Evolutionary conservation across 2,329 filamentous ascomycete species (phyloP).

Genomic region (Botrytis elliptica): DNA sequence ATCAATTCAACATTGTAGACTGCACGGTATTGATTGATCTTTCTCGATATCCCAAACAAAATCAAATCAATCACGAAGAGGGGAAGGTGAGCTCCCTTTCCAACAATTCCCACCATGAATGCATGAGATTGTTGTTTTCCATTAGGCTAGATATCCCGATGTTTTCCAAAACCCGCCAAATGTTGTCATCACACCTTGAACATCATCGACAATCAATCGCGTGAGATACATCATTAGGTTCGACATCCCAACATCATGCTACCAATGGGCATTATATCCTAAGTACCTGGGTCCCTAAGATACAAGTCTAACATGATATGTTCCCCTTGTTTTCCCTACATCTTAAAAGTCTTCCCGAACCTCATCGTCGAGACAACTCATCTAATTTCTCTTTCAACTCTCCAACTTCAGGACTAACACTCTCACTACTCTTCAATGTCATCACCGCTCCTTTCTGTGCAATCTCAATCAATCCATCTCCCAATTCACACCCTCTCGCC

Average conservation of each 20-base stretch:
- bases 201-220: too few relatives aligned
- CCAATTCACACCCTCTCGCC: slow-evolving; percentile 46
- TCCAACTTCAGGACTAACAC: slow-evolving; percentile 48
- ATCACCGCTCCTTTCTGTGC: slow-evolving; percentile 80
- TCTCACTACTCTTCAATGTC: slow-evolving; percentile 70
- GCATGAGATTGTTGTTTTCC: neutral
- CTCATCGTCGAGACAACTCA: neutral
- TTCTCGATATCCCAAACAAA: neutral
- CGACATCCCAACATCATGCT: too few relatives aligned
- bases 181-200: too few relatives aligned
- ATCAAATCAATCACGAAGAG: neutral
- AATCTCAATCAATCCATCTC: slow-evolving; percentile 66
- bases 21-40: neutral
- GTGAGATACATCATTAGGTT: too few relatives aligned
- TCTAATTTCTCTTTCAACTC: neutral
- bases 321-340: too few relatives aligned
- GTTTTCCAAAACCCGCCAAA: neutral
- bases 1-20: neutral
- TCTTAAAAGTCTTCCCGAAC: neutral
- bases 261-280: too few relatives aligned
- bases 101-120: too few relatives aligned
- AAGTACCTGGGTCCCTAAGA: too few relatives aligned
- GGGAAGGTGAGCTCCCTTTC: too few relatives aligned
- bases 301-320: too few relatives aligned
- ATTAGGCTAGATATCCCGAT: neutral